These are phyloP conservation scores for Stipa capillata DNA, from an alignment of 176 grass and related monocot genomes.

Conservation along the genomic window DNA sequence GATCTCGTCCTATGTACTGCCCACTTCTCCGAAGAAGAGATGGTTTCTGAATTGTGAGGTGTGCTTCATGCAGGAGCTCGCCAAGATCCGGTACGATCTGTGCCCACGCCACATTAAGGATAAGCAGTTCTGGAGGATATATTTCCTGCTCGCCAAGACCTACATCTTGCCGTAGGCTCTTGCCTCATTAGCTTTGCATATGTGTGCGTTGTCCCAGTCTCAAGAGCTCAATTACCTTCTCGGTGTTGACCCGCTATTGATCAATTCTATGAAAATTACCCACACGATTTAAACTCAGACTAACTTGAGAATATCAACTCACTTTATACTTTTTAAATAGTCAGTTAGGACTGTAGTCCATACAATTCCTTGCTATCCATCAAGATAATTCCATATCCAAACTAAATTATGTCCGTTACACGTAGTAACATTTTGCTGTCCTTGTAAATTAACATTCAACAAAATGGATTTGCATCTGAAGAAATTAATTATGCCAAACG, in stretches of 20 bases:
- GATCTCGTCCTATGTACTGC: too few relatives aligned
- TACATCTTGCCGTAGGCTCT: too few relatives aligned
- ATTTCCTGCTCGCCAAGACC: too few relatives aligned
- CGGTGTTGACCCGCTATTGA: not conserved
- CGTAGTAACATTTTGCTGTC: not conserved
- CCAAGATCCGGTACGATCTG: too few relatives aligned
- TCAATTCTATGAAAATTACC: not conserved
- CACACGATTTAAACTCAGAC: not conserved
- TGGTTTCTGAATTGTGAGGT: too few relatives aligned
- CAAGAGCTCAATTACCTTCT: not conserved
- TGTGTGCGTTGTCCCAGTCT: too few relatives aligned
- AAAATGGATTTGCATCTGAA: not conserved
- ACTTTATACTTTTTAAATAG: not conserved
- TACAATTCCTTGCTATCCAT: not conserved
- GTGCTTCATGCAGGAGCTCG: too few relatives aligned
- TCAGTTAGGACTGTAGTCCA: not conserved
- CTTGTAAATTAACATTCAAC: not conserved
- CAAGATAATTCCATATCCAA: not conserved
- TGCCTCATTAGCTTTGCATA: too few relatives aligned
- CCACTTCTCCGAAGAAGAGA: too few relatives aligned
- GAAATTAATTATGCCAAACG: not conserved
- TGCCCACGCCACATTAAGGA: too few relatives aligned
- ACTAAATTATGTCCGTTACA: not conserved
- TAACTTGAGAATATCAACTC: not conserved
- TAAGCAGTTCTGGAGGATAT: too few relatives aligned